These are phyloP conservation scores for Lotmaria passim DNA, from an alignment of 208 protist genomes.

Conservation along the genomic window DNA sequence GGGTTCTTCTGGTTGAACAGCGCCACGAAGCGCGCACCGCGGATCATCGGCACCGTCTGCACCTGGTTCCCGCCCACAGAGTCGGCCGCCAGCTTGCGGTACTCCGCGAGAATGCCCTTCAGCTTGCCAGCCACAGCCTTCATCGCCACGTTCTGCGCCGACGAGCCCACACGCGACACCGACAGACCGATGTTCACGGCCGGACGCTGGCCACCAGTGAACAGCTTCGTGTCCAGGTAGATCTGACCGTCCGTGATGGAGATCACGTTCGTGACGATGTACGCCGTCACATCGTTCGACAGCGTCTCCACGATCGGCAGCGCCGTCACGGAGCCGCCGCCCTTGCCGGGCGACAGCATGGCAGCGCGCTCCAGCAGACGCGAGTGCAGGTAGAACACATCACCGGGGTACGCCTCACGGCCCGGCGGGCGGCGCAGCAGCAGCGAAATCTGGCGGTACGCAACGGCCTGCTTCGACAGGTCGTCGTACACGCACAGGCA, in stretches of 20 bases:
- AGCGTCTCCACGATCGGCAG: conserved; percentile 94
- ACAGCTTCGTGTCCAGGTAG: conserved; percentile 94
- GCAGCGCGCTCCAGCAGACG: conserved; percentile 93
- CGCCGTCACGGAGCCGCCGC: conserved; percentile 90
- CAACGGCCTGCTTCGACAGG: conserved; percentile 95
- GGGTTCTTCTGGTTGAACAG: conserved; percentile 91
- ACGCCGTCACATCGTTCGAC: conserved; percentile 94
- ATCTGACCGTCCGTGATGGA: conserved; percentile 96
- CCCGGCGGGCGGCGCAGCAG: conserved; percentile 92
- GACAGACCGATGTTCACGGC: conserved; percentile 96
- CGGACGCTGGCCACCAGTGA: conserved; percentile 92
- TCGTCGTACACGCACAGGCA: conserved; percentile 94
- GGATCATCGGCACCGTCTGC: conserved; percentile 84
- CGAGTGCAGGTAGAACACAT: conserved; percentile 96
- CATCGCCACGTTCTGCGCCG: conserved; percentile 93
- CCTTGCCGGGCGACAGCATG: conserved; percentile 85
- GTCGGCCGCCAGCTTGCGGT: conserved; percentile 92
- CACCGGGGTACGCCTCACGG: conserved; percentile 94
- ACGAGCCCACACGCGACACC: conserved; percentile 94
- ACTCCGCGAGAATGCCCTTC: conserved; percentile 94
- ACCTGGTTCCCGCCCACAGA: conserved; percentile 76
- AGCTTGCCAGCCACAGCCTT: conserved; percentile 91
- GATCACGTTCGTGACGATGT: conserved; percentile 96
- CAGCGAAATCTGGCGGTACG: conserved; percentile 95
- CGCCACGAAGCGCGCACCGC: conserved; percentile 80